Evolutionary conservation across 192 early-diverging fungal species (phyloP).

Genomic region (Mortierella claussenii): DNA sequence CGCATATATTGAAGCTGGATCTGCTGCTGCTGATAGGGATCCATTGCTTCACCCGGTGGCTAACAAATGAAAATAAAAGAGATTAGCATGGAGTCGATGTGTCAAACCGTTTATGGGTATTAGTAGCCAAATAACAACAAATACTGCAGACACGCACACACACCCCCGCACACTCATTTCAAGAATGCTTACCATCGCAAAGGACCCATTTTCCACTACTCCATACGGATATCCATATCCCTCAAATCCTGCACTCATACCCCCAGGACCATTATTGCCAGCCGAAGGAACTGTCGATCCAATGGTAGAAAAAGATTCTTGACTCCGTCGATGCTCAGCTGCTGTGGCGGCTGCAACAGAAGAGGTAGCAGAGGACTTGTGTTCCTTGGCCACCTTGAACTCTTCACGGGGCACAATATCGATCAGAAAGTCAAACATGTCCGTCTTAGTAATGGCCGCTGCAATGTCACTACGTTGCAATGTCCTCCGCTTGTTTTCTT

Average conservation of each 20-base stretch:
- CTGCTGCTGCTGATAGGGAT: conserved; percentile 46
- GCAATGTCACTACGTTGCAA: conserved; percentile 93
- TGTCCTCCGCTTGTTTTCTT: conserved; percentile 96
- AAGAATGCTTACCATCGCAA: conserved; percentile 30
- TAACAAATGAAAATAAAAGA: too few relatives aligned
- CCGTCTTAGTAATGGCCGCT: conserved; percentile 85
- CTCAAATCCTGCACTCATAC: conserved; percentile 19
- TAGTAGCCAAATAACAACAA: too few relatives aligned
- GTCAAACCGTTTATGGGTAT: too few relatives aligned
- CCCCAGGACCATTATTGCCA: neutral
- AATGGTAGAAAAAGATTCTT: conserved; percentile 30
- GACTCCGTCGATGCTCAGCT: conserved; percentile 36
- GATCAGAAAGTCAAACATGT: conserved; percentile 98
- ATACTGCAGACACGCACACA: too few relatives aligned
- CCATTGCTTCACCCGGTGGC: conserved; percentile 22
- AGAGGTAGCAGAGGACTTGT: conserved; percentile 1
- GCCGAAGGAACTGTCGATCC: conserved; percentile 3
- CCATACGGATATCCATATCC: conserved; percentile 41
- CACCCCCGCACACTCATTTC: too few relatives aligned
- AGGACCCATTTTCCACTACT: conserved; percentile 29
- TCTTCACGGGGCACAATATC: conserved; percentile 97
- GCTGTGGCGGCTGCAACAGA: conserved; percentile 4
- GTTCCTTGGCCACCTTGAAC: conserved; percentile 28
- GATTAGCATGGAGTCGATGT: too few relatives aligned
- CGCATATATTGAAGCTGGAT: conserved; percentile 46